Evolutionary conservation across 2,329 filamentous ascomycete species (phyloP).

Genomic region (Fusarium bulbicola): DNA sequence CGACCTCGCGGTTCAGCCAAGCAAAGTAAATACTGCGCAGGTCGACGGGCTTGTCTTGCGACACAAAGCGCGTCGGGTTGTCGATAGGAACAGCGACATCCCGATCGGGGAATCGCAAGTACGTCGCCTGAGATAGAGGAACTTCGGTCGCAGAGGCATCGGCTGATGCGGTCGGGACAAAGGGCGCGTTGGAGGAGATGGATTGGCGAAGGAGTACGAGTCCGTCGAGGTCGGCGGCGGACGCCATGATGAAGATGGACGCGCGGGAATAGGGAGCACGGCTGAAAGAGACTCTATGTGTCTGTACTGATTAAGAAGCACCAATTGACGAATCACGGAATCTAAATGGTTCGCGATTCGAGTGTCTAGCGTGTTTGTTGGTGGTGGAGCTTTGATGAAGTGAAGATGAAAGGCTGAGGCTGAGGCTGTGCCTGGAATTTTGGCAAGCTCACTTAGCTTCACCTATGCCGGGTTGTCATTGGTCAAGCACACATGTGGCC

Average conservation of each 20-base stretch:
- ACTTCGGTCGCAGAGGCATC: conserved; percentile 71
- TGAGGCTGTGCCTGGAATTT: conserved; percentile 40
- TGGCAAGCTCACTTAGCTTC: conserved; percentile 30
- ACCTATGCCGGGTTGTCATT: conserved; percentile 14
- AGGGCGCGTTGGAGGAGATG: conserved; percentile 75
- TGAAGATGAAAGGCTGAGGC: conserved; percentile 41
- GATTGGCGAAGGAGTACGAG: conserved; percentile 85
- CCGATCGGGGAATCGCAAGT: conserved; percentile 76
- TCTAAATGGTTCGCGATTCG: not conserved
- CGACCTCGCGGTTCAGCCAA: conserved; percentile 91
- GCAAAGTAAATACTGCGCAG: conserved; percentile 96
- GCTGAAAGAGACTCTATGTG: not conserved
- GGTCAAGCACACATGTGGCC: conserved; percentile 1
- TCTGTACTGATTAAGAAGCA: not conserved
- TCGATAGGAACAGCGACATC: conserved; percentile 74
- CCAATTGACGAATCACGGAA: not conserved
- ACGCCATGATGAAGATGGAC: conserved; percentile 59
- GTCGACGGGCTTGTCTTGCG: conserved; percentile 78
- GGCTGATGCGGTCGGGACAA: conserved; percentile 77
- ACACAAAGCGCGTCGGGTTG: conserved; percentile 85
- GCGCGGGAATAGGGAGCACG: conserved; percentile 9
- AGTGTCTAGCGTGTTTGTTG: not conserved
- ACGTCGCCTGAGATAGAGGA: conserved; percentile 76
- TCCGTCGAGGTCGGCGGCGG: conserved; percentile 72
- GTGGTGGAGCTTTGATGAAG: conserved; percentile 9